Base-by-base conservation (phyloP, 2,329 filamentous ascomycete species). In the Diaporthe destruens region DNA sequence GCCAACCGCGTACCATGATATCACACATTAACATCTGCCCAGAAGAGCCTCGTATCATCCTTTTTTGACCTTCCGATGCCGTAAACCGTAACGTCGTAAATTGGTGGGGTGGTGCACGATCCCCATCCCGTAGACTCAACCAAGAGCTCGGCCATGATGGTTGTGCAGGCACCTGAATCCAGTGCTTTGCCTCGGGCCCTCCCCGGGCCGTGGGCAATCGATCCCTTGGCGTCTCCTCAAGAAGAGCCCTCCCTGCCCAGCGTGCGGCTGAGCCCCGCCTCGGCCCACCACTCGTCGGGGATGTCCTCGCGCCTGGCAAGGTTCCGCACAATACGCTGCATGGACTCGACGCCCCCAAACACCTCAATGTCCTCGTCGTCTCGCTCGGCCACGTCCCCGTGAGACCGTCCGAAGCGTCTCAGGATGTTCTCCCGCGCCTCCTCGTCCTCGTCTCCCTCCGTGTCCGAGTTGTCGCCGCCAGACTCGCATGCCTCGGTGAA, bases 261-360 rank as follows among this genome's bases (percentile, higher is more conserved):
- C 18, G 86, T 91, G 75, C 91, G 88, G 77, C 86, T 91, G 75
- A 94, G 86, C 54, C 92, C 92, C 72, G 87, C 91, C 77, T 89
- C 88, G 72, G 89, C 89, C 94, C 94, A 97, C 90, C 92, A 95
- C 75, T 94, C 91, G 74, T 96, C 93, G 0, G 93, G 92, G 69
- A 96, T 92, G 77, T 95, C 93, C 78, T 94, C 89, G 32, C 93
- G 86, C 23, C 89, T 87, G 44, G 91, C 90, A 70, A 97, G 86
- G 55, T 90, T 87, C 76, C 92, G 90, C 47, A 96, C 86, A 59
- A 97, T 92, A 66, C 87, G 87, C 76, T 93, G 91, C 71, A 74
- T 71, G 49, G 71, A 72, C 36, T 71, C 67, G 88, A 95, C 92
- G 57, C 91, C 89, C 29, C 88, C 86, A 68, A 79, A 79, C 0